A percentile compares a stretch with the other conserved stretches of the same genome.
phyloP scores from a whole-genome alignment of 1,284 basidiomycete species.

The Puccinia brachypodii region DNA sequence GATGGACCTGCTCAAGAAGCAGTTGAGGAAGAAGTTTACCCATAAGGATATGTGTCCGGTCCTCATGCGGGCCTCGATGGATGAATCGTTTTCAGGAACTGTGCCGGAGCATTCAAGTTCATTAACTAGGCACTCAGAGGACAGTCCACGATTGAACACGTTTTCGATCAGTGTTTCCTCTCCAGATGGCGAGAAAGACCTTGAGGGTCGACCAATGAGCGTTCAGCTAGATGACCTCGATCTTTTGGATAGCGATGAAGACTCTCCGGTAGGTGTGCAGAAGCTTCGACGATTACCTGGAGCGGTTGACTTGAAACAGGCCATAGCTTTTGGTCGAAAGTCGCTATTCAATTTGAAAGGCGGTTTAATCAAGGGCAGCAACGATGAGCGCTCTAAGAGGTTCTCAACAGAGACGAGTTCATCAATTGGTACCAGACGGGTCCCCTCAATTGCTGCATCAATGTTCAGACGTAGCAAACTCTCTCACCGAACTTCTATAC shows the following conservation, averaged over 20 bases:
- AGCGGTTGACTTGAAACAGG: slow-evolving; percentile 53
- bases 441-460: slow-evolving; percentile 45
- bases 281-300: slow-evolving; percentile 53
- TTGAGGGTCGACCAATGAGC: slow-evolving; percentile 8
- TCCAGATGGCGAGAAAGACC: not conserved
- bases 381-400: slow-evolving; percentile 4
- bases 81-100: slow-evolving; percentile 10
- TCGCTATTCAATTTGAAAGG: slow-evolving; percentile 39
- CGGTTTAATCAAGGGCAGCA: slow-evolving; percentile 10
- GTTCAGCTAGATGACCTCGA: slow-evolving; percentile 56
- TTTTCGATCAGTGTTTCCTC: slow-evolving; percentile 13
- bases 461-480: slow-evolving; percentile 41
- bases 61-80: slow-evolving; percentile 35
- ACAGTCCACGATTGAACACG: not conserved
- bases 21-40: slow-evolving; percentile 24
- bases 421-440: slow-evolving; percentile 47
- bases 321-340: slow-evolving; percentile 54
- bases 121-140: slow-evolving; percentile 10
- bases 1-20: slow-evolving; percentile 39
- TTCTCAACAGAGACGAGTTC: slow-evolving; percentile 46
- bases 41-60: slow-evolving; percentile 37
- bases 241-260: slow-evolving; percentile 53
- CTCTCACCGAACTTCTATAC: slow-evolving; percentile 11
- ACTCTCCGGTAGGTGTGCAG: slow-evolving; percentile 49
- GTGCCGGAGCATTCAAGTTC: slow-evolving; percentile 20